A percentile compares a stretch with the other conserved stretches of the same genome.
phyloP scores from a whole-genome alignment of 148 eudicot species.

The Polygonum aviculare region DNA sequence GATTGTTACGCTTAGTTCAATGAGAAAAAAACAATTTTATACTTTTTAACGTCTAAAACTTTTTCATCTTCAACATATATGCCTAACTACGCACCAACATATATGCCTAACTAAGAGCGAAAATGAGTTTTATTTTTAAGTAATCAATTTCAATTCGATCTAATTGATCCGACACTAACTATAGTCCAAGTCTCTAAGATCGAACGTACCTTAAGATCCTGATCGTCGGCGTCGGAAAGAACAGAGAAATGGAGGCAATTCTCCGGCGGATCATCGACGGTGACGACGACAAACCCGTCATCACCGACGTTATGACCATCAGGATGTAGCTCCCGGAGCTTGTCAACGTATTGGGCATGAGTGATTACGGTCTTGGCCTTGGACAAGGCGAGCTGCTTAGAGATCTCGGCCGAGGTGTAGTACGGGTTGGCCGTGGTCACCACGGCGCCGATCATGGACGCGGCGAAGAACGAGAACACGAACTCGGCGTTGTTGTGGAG shows the following conservation, averaged over 20 bases:
- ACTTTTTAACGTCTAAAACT: too few relatives aligned
- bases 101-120: too few relatives aligned
- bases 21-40: too few relatives aligned
- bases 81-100: too few relatives aligned
- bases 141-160: too few relatives aligned
- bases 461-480: constrained; percentile 57
- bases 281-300: constrained; percentile 33
- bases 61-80: too few relatives aligned
- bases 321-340: constrained; percentile 21
- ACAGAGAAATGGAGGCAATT: constrained; percentile 46
- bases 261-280: constrained; percentile 42
- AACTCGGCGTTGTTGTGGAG: constrained; percentile 70
- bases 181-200: background rate
- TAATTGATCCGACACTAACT: background rate
- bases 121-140: too few relatives aligned
- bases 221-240: constrained; percentile 27
- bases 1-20: too few relatives aligned
- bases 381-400: constrained; percentile 46
- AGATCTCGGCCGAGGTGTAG: constrained; percentile 52
- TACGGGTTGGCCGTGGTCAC: constrained; percentile 69
- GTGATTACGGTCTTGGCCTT: constrained; percentile 47
- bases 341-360: constrained; percentile 54
- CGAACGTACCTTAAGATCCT: constrained; percentile 9
- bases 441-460: constrained; percentile 75
- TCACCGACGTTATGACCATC: constrained; percentile 1